Evolutionary conservation across 208 protist genomes (phyloP), one percentile per base, ranked within the genome.

Genomic region (Crithidia fasciculata): DNA sequence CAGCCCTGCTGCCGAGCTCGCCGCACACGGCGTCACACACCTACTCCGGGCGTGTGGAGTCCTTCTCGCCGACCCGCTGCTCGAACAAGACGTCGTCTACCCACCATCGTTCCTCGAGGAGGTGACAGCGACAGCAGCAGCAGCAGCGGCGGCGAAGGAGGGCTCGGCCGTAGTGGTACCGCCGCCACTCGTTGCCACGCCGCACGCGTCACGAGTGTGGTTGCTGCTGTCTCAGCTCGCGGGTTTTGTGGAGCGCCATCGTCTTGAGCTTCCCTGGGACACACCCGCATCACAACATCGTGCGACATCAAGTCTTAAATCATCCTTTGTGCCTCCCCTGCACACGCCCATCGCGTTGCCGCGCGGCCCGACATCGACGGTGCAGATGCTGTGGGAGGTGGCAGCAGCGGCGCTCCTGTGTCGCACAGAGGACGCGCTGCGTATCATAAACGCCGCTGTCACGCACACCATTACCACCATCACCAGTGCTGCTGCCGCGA

Each of bases 11-110:
- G 63, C 63, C 5, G 63, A 57, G 1, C 67, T 79, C 43, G 74
- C 61, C 50, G 15, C 59, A 7, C 74, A 74, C 54, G 74, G 74
- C 41, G 49, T 79, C 13, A 79, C 74, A 8, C 74, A 79, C 53
- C 36, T 64, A 4, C 61, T 79, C 53, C 65, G 67, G 10, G 74
- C 74, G 2, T 79, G 74, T 44, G 67, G 67, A 4, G 37, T 79
- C 0, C 67, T 79, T 4, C 68, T 79, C 7, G 43, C 66, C 0
- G 74, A 79, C 53, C 36, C 44, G 0, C 16, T 63, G 2, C 13
- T 79, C 0, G 61, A 57, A 8, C 53, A 64, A 8, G 74, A 79
- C 13, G 45, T 79, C n/a, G 39, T 40, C 39, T 74, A 69, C 60
- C 74, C 74, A 6, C 41, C 44, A 4, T 44, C 3, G 19, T 15